Evolutionary conservation across 176 grass and related monocot genomes (phyloP).

Genomic region (Aegilops speltoides): DNA sequence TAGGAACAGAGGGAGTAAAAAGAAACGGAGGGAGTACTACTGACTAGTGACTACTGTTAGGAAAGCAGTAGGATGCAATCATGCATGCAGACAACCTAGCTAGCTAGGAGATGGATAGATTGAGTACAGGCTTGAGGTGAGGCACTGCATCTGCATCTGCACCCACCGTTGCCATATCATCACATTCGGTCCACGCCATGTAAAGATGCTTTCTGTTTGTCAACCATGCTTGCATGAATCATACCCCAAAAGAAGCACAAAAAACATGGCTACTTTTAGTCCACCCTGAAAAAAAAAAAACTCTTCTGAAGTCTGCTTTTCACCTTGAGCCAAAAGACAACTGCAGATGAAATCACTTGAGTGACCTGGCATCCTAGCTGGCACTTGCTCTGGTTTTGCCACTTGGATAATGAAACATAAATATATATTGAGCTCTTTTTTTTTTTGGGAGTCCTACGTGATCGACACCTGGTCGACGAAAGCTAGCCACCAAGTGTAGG

Average conservation of each 20-base stretch:
- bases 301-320: not conserved
- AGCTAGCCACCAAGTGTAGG: not conserved
- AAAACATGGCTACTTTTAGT: not conserved
- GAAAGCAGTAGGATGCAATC: constrained; percentile 2
- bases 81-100: not conserved
- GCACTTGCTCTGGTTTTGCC: not conserved
- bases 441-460: not conserved
- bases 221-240: not conserved
- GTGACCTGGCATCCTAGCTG: not conserved
- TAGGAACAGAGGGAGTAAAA: no score
- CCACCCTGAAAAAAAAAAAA: not conserved
- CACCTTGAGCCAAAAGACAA: not conserved
- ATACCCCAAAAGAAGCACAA: not conserved
- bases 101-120: not conserved
- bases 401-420: not conserved
- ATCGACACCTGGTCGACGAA: not conserved
- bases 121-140: not conserved
- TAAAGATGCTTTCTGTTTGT: not conserved
- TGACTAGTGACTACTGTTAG: not conserved
- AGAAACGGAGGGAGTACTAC: no score
- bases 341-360: no score
- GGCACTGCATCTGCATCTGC: not conserved
- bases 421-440: not conserved
- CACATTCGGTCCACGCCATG: not conserved
- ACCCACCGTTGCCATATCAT: constrained; percentile 12